Percentiles rank a stretch among this genome's conserved stretches.
These are phyloP conservation scores for Chaetomium tenue DNA, from an alignment of 495 filamentous ascomycete species.

Conservation along the genomic window DNA sequence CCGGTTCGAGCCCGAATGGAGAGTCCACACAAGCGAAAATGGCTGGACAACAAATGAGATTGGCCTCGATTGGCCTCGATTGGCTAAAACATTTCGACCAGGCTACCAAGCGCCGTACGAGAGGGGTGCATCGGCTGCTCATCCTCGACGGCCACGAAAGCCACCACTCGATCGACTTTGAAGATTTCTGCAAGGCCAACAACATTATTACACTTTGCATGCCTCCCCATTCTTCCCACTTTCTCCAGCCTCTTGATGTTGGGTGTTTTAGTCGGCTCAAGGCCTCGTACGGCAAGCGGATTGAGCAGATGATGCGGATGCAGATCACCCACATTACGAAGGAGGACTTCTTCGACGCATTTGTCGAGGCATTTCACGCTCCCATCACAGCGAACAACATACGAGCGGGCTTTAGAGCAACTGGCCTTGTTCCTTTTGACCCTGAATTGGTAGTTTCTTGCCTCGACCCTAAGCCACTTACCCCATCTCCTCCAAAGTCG, in stretches of 20 bases:
- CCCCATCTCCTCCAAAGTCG: not conserved
- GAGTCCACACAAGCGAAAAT: not conserved
- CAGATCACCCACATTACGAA: conserved; percentile 6
- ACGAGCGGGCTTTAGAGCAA: not conserved
- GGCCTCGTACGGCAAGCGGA: not conserved
- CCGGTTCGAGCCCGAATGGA: not conserved
- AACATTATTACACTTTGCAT: conserved; percentile 34
- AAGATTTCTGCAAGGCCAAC: conserved; percentile 29
- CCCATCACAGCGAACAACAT: conserved; percentile 11
- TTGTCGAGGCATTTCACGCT: conserved; percentile 8
- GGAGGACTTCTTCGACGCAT: conserved; percentile 4
- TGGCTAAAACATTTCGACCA: no score
- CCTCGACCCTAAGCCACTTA: not conserved
- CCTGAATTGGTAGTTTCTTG: not conserved
- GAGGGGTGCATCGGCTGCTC: not conserved
- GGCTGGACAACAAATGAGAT: no score
- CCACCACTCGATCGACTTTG: conserved; percentile 28
- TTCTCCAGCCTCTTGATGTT: conserved; percentile 11
- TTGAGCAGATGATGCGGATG: conserved; percentile 5
- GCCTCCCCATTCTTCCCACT: conserved; percentile 6
- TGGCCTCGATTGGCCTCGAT: no score
- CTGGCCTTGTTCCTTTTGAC: conserved; percentile 10
- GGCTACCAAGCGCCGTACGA: no score
- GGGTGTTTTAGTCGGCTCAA: conserved; percentile 8
- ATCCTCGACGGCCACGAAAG: conserved; percentile 31